Percentiles rank a stretch among this genome's conserved stretches.
These are phyloP conservation scores for Gaeumannomyces tritici DNA, from an alignment of 2,329 filamentous ascomycete species.

Conservation along the genomic window DNA sequence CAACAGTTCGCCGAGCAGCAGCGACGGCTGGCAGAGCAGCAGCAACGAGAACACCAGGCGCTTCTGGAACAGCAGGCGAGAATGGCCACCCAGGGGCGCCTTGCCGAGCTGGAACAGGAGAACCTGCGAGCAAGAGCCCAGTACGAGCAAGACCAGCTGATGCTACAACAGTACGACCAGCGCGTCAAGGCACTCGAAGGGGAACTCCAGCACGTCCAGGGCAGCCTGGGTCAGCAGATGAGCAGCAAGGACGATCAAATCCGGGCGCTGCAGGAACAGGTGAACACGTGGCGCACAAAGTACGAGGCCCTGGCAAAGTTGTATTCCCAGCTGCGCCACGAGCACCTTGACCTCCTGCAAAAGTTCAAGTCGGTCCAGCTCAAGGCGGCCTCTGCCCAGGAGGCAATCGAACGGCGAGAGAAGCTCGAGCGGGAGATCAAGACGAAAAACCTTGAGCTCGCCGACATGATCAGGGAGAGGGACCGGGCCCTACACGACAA, in stretches of 20 bases:
- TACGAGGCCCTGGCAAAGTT: constrained; percentile 95
- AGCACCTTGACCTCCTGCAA: constrained; percentile 88
- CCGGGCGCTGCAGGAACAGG: constrained; percentile 83
- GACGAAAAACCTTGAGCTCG: constrained; percentile 97
- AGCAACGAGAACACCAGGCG: constrained; percentile 82
- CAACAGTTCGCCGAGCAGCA: constrained; percentile 97
- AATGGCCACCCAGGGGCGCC: constrained; percentile 89
- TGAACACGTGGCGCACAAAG: constrained; percentile 95
- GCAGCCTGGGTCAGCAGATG: constrained; percentile 76
- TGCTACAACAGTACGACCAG: constrained; percentile 94
- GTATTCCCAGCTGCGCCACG: constrained; percentile 89
- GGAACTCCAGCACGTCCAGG: constrained; percentile 73
- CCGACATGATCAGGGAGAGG: constrained; percentile 95
- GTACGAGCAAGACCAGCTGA: constrained; percentile 93
- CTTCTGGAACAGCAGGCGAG: constrained; percentile 80
- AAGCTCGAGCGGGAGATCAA: constrained; percentile 96
- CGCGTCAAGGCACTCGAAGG: constrained; percentile 87
- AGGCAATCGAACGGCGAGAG: constrained; percentile 89
- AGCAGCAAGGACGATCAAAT: constrained; percentile 92
- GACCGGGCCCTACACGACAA: constrained; percentile 90
- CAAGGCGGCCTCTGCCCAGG: constrained; percentile 93
- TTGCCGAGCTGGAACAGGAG: constrained; percentile 90
- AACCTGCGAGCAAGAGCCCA: constrained; percentile 90
- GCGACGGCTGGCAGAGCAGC: constrained; percentile 75
- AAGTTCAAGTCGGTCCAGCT: constrained; percentile 95